phyloP scores from a whole-genome alignment of 2,329 filamentous ascomycete species.

The Didymella pomorum region DNA sequence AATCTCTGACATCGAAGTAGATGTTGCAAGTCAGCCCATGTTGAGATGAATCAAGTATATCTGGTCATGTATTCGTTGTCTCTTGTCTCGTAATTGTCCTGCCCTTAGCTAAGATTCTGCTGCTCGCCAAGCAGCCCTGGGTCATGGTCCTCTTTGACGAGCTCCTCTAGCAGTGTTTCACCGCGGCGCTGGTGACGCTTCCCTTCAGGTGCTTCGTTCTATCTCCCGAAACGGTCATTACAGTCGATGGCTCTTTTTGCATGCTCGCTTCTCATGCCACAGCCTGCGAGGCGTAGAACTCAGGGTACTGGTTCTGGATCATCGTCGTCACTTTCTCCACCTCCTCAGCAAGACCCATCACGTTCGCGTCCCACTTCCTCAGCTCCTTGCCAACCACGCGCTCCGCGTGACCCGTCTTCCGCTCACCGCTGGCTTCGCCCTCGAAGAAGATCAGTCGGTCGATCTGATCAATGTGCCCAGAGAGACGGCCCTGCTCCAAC shows the following conservation, averaged over 20 bases:
- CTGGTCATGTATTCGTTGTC: background rate
- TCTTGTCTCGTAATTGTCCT: background rate
- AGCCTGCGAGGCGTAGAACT: constrained; percentile 57
- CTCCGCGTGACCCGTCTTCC: constrained; percentile 70
- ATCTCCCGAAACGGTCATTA: background rate
- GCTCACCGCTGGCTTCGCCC: constrained; percentile 73
- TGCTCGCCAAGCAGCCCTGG: background rate
- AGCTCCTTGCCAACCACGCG: constrained; percentile 71
- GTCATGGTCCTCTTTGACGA: background rate
- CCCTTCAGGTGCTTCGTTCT: background rate
- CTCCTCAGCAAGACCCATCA: constrained; percentile 85
- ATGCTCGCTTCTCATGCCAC: constrained; percentile 36
- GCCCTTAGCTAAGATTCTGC: background rate
- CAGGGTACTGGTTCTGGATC: constrained; percentile 80
- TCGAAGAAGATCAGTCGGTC: constrained; percentile 89
- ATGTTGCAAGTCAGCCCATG: background rate
- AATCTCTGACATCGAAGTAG: background rate
- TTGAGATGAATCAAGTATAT: background rate
- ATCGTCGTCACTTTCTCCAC: constrained; percentile 86
- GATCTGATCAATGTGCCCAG: constrained; percentile 93
- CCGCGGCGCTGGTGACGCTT: background rate
- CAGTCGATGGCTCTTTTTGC: background rate
- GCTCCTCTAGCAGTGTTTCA: background rate
- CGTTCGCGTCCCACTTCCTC: constrained; percentile 87
- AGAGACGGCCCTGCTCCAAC: constrained; percentile 91